Conservation (phyloP, 768 basidiomycete genomes). For the Kwoniella mangroviensis region DNA sequence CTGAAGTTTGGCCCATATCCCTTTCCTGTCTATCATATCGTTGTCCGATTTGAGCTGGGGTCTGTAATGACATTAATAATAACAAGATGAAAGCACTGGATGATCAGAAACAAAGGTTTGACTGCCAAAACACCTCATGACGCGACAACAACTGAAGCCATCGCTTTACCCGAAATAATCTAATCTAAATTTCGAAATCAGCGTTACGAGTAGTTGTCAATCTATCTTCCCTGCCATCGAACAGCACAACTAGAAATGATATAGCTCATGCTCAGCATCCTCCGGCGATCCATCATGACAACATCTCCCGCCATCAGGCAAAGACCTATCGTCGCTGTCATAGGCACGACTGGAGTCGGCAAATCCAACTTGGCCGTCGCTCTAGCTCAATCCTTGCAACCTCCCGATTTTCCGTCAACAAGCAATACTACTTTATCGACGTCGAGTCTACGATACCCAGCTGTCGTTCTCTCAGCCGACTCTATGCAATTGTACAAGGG, state of each 20-base stretch:
- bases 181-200: no score
- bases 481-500: slow-evolving; percentile 96
- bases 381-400: slow-evolving; percentile 76
- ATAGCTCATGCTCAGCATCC: slow-evolving; percentile 11
- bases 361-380: slow-evolving; percentile 92
- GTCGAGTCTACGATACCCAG: neutral
- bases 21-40: slow-evolving; percentile 1
- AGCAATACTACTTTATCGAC: no score
- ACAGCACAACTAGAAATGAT: neutral
- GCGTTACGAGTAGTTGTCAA: neutral
- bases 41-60: neutral
- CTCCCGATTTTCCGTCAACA: slow-evolving; percentile 38
- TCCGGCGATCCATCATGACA: slow-evolving; percentile 12
- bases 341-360: slow-evolving; percentile 92
- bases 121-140: neutral
- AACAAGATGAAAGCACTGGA: no score
- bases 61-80: neutral
- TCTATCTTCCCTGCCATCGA: neutral
- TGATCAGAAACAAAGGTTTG: neutral
- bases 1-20: neutral
- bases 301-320: neutral
- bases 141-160: neutral
- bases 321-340: slow-evolving; percentile 71
- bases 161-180: neutral
- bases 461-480: slow-evolving; percentile 83